phyloP scores from a whole-genome alignment of 2,329 filamentous ascomycete species.

The Aspergillus hiratsukae region DNA sequence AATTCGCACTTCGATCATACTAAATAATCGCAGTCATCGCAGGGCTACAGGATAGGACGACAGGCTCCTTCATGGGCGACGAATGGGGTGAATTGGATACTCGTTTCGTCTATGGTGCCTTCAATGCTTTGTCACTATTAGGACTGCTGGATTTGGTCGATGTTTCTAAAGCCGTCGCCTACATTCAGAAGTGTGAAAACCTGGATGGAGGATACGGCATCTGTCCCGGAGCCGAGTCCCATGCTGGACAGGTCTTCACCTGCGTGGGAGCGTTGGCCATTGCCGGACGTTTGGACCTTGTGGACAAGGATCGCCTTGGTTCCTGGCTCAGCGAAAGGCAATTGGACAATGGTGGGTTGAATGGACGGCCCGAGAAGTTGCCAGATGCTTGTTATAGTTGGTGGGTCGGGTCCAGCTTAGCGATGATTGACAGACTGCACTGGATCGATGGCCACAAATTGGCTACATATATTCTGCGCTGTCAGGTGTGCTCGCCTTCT shows the following conservation, averaged over 20 bases:
- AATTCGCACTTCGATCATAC: slow-evolving; percentile 7
- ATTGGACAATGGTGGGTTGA: slow-evolving; percentile 78
- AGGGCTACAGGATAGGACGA: slow-evolving; percentile 70
- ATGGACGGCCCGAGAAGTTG: slow-evolving; percentile 89
- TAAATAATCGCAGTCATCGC: slow-evolving; percentile 61
- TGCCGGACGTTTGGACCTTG: slow-evolving; percentile 72
- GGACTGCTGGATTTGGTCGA: slow-evolving; percentile 69
- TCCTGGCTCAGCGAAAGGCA: slow-evolving; percentile 93
- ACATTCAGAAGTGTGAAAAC: slow-evolving; percentile 80
- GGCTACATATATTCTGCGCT: slow-evolving; percentile 74
- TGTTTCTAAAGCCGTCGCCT: slow-evolving; percentile 71
- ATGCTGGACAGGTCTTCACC: slow-evolving; percentile 92
- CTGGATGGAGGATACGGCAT: slow-evolving; percentile 93
- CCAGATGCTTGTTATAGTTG: slow-evolving; percentile 99
- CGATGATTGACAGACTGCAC: slow-evolving; percentile 80
- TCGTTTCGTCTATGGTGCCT: slow-evolving; percentile 82
- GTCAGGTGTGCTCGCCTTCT: slow-evolving; percentile 54
- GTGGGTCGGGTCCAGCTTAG: slow-evolving; percentile 93
- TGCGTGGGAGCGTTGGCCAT: slow-evolving; percentile 86
- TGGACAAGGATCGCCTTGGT: slow-evolving; percentile 76
- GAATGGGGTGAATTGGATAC: slow-evolving; percentile 97
- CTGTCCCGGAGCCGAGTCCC: slow-evolving; percentile 84
- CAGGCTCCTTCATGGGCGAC: slow-evolving; percentile 87
- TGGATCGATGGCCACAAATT: slow-evolving; percentile 89
- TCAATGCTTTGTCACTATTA: slow-evolving; percentile 85